phyloP scores from a whole-genome alignment of 1,284 basidiomycete species.

The Naganishia liquefaciens region DNA sequence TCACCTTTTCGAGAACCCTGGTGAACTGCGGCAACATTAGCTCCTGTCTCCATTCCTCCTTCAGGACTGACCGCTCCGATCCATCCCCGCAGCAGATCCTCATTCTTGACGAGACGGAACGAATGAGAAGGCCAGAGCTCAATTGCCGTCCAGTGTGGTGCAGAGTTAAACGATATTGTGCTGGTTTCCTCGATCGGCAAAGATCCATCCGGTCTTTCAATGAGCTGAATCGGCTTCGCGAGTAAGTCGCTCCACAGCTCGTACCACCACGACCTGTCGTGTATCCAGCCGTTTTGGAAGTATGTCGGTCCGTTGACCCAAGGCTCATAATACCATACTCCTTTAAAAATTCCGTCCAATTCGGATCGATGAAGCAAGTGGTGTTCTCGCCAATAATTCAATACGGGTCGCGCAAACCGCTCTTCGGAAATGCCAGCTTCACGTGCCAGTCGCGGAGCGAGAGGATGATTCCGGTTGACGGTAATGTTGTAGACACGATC shows the following conservation, averaged over 20 bases:
- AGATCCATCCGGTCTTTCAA: background rate
- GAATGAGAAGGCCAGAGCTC: slow-evolving; percentile 4
- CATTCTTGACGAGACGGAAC: background rate
- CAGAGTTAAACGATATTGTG: slow-evolving; percentile 20
- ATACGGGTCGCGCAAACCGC: slow-evolving; percentile 10
- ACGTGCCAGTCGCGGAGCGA: background rate
- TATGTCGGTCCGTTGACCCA: slow-evolving; percentile 6
- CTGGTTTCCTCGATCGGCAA: slow-evolving; percentile 14
- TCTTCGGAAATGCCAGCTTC: slow-evolving; percentile 18
- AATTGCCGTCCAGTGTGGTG: slow-evolving; percentile 23
- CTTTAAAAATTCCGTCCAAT: slow-evolving; percentile 14
- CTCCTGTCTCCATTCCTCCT: background rate
- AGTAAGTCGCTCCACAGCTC: slow-evolving; percentile 21
- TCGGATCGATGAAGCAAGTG: slow-evolving; percentile 22
- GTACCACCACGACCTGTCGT: slow-evolving; percentile 17
- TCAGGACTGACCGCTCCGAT: slow-evolving; percentile 13
- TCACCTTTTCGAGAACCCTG: slow-evolving; percentile 1
- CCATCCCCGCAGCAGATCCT: slow-evolving; percentile 19
- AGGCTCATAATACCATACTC: slow-evolving; percentile 7
- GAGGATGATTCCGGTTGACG: slow-evolving; percentile 13
- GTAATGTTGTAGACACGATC: slow-evolving; percentile 20
- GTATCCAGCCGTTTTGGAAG: slow-evolving; percentile 16
- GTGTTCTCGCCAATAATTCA: slow-evolving; percentile 25
- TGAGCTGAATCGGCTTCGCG: background rate
- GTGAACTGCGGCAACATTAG: background rate